These are phyloP conservation scores for Porcisia hertigi DNA, from an alignment of 208 protist species.

Conservation along the genomic window DNA sequence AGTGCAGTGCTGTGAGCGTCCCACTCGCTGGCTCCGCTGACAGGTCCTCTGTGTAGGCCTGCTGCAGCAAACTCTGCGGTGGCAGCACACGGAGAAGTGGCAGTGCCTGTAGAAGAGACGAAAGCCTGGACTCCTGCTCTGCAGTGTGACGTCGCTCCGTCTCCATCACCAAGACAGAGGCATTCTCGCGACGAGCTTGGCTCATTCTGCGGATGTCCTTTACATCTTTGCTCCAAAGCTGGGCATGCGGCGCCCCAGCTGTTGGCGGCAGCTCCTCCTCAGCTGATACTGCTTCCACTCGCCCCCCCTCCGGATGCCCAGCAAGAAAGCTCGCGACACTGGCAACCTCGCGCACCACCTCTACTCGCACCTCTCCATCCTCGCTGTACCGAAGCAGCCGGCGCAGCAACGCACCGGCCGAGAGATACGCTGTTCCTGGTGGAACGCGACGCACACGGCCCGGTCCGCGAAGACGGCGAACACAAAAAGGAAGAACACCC, in stretches of 20 bases:
- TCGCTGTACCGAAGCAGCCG: constrained; percentile 33
- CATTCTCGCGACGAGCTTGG: constrained; percentile 22
- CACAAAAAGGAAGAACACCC: constrained; percentile 14
- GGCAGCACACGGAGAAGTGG: constrained; percentile 40
- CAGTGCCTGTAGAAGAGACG: constrained; percentile 16
- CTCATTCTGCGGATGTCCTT: constrained; percentile 1
- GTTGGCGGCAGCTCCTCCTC: background rate
- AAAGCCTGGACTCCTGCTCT: constrained; percentile 28
- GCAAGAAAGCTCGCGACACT: background rate
- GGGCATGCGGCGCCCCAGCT: background rate
- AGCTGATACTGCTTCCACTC: background rate
- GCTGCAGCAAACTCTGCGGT: constrained; percentile 30
- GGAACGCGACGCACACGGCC: constrained; percentile 47
- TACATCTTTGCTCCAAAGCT: background rate
- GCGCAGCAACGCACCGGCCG: constrained; percentile 45
- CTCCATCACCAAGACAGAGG: constrained; percentile 14
- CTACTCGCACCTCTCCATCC: constrained; percentile 23
- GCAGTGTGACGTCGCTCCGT: constrained; percentile 25
- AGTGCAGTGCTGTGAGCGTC: background rate
- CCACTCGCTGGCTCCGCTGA: background rate
- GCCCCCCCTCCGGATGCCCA: background rate
- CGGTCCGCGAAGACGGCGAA: constrained; percentile 39
- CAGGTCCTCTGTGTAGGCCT: constrained; percentile 29
- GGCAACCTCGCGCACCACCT: constrained; percentile 25
- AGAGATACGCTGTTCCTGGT: constrained; percentile 44